Evolutionary conservation across 75 land plant genomes (phyloP).

Genomic region (Sequoia sempervirens): DNA sequence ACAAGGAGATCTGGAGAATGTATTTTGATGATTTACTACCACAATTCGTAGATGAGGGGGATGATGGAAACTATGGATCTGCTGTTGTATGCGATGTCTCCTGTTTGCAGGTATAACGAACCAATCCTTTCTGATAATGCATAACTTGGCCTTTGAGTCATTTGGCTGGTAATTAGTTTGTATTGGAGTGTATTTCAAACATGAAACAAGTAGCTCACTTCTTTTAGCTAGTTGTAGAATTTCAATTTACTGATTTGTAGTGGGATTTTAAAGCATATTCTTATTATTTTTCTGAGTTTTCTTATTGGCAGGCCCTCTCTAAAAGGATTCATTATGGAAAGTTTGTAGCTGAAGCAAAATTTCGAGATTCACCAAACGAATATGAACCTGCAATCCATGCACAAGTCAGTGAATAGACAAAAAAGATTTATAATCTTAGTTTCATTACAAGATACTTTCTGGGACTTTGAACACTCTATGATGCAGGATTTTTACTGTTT

Average conservation of each 20-base stretch:
- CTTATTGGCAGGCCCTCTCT: slow-evolving; percentile 64
- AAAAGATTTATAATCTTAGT: background rate
- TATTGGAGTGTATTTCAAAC: background rate
- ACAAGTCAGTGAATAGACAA: slow-evolving; percentile 41
- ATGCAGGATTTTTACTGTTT: background rate
- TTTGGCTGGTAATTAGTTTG: background rate
- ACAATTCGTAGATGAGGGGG: slow-evolving; percentile 49
- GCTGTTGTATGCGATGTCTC: slow-evolving; percentile 68
- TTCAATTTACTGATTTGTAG: background rate
- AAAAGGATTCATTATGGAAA: slow-evolving; percentile 97
- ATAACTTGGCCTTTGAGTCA: background rate
- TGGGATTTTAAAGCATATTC: background rate
- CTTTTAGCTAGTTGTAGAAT: background rate
- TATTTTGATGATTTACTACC: slow-evolving; percentile 71
- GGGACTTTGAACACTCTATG: background rate
- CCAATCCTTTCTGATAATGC: background rate
- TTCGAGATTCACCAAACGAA: slow-evolving; percentile 55
- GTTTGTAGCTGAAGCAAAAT: slow-evolving; percentile 98
- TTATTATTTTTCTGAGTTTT: background rate
- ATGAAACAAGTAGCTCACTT: background rate
- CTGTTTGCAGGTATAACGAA: slow-evolving; percentile 70
- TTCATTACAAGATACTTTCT: background rate
- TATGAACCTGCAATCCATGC: slow-evolving; percentile 66
- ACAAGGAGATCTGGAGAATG: slow-evolving; percentile 45
- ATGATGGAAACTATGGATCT: slow-evolving; percentile 92